Conservation (phyloP, 139 green algal genomes). For the Tetradesmus lagerheimii region DNA sequence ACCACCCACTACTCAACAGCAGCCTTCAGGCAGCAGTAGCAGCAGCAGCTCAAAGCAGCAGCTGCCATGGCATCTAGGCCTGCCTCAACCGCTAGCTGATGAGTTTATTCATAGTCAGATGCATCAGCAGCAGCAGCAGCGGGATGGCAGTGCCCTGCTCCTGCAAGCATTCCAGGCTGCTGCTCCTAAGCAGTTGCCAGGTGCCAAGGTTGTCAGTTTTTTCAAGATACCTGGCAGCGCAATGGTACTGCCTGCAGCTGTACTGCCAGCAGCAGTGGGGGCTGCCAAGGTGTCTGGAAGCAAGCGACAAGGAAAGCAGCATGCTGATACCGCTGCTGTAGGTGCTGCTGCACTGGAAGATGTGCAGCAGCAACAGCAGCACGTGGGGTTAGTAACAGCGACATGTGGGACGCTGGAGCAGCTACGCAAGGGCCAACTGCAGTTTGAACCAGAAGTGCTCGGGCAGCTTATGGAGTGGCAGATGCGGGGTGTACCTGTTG, state of each 20-base stretch:
- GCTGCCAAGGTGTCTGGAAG: background rate
- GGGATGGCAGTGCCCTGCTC: background rate
- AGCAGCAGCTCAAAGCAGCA: constrained; percentile 17
- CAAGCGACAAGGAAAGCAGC: background rate
- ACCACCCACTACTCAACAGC: background rate
- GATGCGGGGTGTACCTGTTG: background rate
- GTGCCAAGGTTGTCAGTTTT: background rate
- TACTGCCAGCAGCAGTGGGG: background rate
- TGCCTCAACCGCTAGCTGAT: background rate
- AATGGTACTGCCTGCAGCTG: constrained; percentile 8
- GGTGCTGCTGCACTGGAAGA: too few relatives aligned
- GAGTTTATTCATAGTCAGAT: background rate
- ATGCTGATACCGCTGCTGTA: background rate
- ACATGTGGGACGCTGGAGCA: background rate
- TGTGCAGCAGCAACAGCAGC: background rate
- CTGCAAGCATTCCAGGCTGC: background rate
- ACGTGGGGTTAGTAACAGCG: background rate
- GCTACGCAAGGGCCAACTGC: background rate
- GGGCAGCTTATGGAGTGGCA: too few relatives aligned
- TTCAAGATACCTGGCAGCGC: constrained; percentile 13
- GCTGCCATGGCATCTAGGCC: background rate
- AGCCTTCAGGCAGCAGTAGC: background rate
- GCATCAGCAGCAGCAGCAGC: background rate
- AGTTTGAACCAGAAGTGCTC: background rate
- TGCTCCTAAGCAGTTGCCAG: background rate